A percentile compares a stretch with the other conserved stretches of the same genome.
Evolutionary conservation across 2,329 filamentous ascomycete genomes (phyloP).

Genomic region (Alternaria infectoria): DNA sequence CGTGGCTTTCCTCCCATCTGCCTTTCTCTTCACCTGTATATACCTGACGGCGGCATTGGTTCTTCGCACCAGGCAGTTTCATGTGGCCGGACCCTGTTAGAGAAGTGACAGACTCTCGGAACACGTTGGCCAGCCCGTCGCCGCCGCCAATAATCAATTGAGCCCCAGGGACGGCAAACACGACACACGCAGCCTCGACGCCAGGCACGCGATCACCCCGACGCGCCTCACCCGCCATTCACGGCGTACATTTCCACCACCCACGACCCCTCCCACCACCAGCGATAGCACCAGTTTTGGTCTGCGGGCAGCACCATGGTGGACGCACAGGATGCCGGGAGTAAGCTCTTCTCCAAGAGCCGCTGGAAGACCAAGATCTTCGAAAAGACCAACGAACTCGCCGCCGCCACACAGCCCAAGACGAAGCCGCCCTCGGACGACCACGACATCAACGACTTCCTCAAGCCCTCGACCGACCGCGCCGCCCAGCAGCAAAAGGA

Average conservation of each 20-base stretch:
- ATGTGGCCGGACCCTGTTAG: slow-evolving; percentile 12
- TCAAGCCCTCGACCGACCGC: slow-evolving; percentile 60
- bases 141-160: background rate
- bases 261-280: background rate
- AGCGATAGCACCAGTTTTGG: background rate
- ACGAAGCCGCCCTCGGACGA: slow-evolving; percentile 26
- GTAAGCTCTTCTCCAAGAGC: slow-evolving; percentile 49
- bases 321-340: slow-evolving; percentile 36
- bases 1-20: background rate
- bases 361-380: slow-evolving; percentile 61
- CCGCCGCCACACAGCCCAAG: slow-evolving; percentile 34
- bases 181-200: background rate
- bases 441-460: slow-evolving; percentile 63
- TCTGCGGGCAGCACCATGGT: slow-evolving; percentile 35
- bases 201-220: slow-evolving; percentile 10
- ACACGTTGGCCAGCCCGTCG: slow-evolving; percentile 5
- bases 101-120: slow-evolving; percentile 6
- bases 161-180: background rate
- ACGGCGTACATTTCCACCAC: background rate
- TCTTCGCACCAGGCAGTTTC: slow-evolving; percentile 9
- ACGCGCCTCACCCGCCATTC: background rate
- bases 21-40: background rate
- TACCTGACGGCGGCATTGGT: slow-evolving; percentile 5
- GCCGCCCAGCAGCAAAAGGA: slow-evolving; percentile 42
- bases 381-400: slow-evolving; percentile 44